Evolutionary conservation across 805 yeast genomes (phyloP), one percentile per base, ranked within the genome.

Genomic region (Candida nitratophila): DNA sequence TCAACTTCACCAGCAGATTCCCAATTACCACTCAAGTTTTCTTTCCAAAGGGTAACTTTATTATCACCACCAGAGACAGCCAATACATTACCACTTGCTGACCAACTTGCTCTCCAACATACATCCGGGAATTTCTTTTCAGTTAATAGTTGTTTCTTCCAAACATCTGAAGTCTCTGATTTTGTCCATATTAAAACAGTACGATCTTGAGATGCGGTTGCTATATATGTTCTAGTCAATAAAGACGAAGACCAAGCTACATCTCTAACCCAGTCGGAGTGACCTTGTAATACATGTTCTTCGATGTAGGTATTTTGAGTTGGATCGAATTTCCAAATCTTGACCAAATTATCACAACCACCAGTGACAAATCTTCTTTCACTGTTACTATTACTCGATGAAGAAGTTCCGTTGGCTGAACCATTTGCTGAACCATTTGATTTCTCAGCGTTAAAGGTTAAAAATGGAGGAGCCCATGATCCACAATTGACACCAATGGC

Each of bases 41-140:
- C 99, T 68, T 89, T 90, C 98, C 98, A 93, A 63, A 93, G 75
- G 29, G 96, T 88, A 37, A 93, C 91, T 67, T 86, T 88, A 65
- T 90, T 90, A 64, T 93, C 98, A 44, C 98, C 98, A 40, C 97
- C 96, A 40, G 93, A 81, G 37, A 93, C 85, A 5, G 99, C 99
- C 55, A 93, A 76, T 27, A 93, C 82, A 63, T 93, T 93, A 43
- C 99, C 99, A 39, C 95, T 84, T 53, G 90, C 73, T 12, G 97
- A 88, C 99, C 99, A 93, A 53, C 95, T 83, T 40, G 95, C 96
- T 64, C 97, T 82, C 99, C 99, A 93, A 54, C 95, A 86, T 24
- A 90, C 97, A 62, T 93, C 99, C 15, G 96, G 93, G 75, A 93
- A 93, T 61, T 80, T 83, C 34, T 87, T 95, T 17, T 76, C 73